Conservation (phyloP, 805 yeast genomes). For the Candida pini region DNA sequence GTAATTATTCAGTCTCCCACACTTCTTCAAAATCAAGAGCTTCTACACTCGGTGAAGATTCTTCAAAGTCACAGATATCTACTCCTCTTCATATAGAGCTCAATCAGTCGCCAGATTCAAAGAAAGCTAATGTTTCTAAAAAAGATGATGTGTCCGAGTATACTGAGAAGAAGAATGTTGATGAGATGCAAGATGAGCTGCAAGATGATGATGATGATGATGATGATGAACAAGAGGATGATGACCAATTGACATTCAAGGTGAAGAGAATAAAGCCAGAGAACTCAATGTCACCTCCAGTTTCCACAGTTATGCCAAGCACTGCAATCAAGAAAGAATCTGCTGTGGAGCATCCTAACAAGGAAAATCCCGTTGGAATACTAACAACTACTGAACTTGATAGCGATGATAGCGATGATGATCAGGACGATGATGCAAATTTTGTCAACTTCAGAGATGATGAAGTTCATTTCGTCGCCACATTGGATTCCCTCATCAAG, state of each 20-base stretch:
- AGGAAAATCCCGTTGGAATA: background rate
- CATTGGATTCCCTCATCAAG: slow-evolving; percentile 14
- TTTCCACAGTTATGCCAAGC: background rate
- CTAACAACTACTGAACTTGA: background rate
- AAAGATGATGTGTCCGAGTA: background rate
- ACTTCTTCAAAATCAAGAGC: too few relatives aligned
- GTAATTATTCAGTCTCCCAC: too few relatives aligned
- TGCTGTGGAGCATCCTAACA: too few relatives aligned
- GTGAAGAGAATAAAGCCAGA: slow-evolving; percentile 1
- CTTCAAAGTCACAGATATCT: background rate
- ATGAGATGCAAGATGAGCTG: too few relatives aligned
- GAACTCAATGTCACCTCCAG: background rate
- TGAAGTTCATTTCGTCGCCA: slow-evolving; percentile 12
- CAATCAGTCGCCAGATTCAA: too few relatives aligned
- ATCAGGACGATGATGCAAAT: slow-evolving; percentile 1
- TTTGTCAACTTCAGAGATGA: slow-evolving; percentile 6
- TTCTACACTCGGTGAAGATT: too few relatives aligned
- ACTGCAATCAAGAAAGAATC: too few relatives aligned
- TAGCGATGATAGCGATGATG: slow-evolving; percentile 1
- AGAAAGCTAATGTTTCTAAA: background rate
- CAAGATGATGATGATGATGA: background rate
- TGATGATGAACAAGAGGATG: slow-evolving; percentile 5
- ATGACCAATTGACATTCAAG: slow-evolving; percentile 4
- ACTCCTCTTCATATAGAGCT: too few relatives aligned
- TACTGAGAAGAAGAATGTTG: too few relatives aligned